These are phyloP conservation scores for Fulvia fulva DNA, from an alignment of 2,329 filamentous ascomycete genomes.

Conservation along the genomic window DNA sequence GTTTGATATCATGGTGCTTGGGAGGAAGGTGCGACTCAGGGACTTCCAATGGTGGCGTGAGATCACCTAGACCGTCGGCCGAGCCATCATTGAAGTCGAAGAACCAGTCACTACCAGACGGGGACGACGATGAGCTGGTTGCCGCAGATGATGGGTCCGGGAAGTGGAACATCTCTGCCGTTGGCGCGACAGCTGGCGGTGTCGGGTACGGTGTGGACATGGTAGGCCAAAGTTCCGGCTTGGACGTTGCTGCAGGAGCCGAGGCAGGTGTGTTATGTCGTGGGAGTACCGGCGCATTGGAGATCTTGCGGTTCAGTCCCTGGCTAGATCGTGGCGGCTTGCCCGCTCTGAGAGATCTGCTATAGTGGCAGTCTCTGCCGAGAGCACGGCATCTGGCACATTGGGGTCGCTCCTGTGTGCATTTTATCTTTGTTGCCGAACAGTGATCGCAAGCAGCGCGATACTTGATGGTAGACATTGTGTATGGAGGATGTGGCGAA, in stretches of 20 bases:
- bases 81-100: constrained; percentile 19
- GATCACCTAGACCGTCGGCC: not conserved
- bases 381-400: constrained; percentile 19
- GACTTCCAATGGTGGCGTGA: not conserved
- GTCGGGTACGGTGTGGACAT: constrained; percentile 13
- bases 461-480: constrained; percentile 19
- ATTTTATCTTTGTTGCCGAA: constrained; percentile 23
- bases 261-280: constrained; percentile 5
- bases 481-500: not conserved
- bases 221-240: constrained; percentile 11
- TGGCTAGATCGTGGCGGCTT: constrained; percentile 22
- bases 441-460: constrained; percentile 22
- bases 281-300: constrained; percentile 19
- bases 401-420: constrained; percentile 21
- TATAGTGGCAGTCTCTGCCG: constrained; percentile 21
- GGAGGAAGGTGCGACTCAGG: not conserved
- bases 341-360: constrained; percentile 20
- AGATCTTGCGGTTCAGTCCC: constrained; percentile 14
- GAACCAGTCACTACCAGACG: constrained; percentile 17
- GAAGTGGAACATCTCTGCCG: constrained; percentile 9
- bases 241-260: not conserved
- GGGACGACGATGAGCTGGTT: constrained; percentile 9
- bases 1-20: not conserved
- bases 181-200: constrained; percentile 12
- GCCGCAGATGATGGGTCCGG: constrained; percentile 10